A percentile compares a stretch with the other conserved stretches of the same genome.
Conservation (phyloP, 805 yeast genomes). For the Lipomyces kockii region DNA sequence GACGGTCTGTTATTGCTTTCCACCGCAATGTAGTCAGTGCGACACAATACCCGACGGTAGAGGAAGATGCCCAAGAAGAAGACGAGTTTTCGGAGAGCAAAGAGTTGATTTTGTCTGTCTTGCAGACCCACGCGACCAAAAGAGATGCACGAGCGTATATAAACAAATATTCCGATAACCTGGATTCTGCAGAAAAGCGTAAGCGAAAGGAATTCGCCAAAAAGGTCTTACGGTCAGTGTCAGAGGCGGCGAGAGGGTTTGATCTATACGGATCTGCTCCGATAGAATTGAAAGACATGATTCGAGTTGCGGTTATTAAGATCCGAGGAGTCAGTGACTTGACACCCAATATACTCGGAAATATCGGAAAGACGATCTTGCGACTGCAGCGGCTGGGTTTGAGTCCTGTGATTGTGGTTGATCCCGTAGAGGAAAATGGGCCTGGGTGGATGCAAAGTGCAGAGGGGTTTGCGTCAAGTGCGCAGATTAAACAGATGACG, state of each 20-base stretch:
- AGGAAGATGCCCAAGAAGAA: background rate
- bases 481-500: constrained; percentile 18
- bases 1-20: background rate
- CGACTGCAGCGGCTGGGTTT: constrained; percentile 68
- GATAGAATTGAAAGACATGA: constrained; percentile 41
- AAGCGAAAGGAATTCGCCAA: constrained; percentile 47
- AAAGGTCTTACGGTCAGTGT: constrained; percentile 40
- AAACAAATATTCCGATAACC: constrained; percentile 58
- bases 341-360: constrained; percentile 46
- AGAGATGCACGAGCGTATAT: constrained; percentile 86
- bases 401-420: constrained; percentile 71
- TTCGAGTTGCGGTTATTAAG: constrained; percentile 61
- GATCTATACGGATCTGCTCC: constrained; percentile 40
- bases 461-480: constrained; percentile 7
- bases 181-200: constrained; percentile 41
- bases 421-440: constrained; percentile 45
- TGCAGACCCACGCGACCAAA: constrained; percentile 90
- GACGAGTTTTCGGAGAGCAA: constrained; percentile 20
- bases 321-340: constrained; percentile 51
- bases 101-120: constrained; percentile 78
- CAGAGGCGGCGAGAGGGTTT: constrained; percentile 44
- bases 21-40: background rate
- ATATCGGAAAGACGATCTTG: constrained; percentile 61
- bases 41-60: constrained; percentile 1
- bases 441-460: constrained; percentile 13